Evolutionary conservation across 1,139 yeast genomes (phyloP).

Genomic region (Blastobotrys persicus): DNA sequence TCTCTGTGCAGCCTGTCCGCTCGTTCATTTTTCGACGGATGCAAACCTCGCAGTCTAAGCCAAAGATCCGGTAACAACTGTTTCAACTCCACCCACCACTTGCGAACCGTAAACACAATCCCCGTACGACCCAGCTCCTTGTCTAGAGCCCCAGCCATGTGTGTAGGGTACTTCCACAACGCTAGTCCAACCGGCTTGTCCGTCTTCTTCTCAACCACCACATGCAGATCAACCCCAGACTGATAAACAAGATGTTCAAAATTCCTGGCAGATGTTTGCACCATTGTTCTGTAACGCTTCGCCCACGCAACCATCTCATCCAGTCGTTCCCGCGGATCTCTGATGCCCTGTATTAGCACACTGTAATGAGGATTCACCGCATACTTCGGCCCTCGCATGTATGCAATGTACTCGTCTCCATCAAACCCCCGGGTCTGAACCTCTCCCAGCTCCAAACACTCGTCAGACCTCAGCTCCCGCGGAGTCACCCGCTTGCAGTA

Average conservation of each 20-base stretch:
- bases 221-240: background rate
- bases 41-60: background rate
- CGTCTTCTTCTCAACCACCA: background rate
- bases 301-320: background rate
- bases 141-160: background rate
- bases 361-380: background rate
- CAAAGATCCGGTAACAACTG: background rate
- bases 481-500: conserved; percentile 1
- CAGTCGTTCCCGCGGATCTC: conserved; percentile 6
- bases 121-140: background rate
- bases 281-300: background rate
- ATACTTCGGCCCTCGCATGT: background rate
- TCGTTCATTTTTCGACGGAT: background rate
- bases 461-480: background rate
- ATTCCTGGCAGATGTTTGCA: background rate
- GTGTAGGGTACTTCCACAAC: background rate
- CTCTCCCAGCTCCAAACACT: background rate
- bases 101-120: background rate
- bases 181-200: background rate
- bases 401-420: background rate
- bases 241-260: too few species aligned
- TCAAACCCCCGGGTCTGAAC: background rate
- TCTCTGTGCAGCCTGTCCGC: background rate
- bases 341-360: background rate
- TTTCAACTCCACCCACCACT: background rate